Conservation (phyloP, 208 protist species). For the Wallacemonas sp. region DNA sequence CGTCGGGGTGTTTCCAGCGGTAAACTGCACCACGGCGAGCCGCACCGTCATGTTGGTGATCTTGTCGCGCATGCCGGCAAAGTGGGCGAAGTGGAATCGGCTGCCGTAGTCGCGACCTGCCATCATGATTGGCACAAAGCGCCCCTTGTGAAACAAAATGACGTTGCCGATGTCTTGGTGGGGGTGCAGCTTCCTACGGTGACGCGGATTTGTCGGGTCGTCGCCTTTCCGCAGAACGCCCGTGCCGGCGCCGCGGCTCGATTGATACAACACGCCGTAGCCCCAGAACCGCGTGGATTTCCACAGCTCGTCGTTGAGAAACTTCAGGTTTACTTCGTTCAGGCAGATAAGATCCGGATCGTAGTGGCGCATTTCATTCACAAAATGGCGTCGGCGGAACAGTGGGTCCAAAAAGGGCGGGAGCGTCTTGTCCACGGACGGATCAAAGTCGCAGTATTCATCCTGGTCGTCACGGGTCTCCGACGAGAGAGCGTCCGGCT, state of each 20-base stretch:
- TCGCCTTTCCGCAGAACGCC: constrained; percentile 56
- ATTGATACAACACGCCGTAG: constrained; percentile 82
- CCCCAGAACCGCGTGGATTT: constrained; percentile 71
- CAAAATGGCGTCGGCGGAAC: constrained; percentile 60
- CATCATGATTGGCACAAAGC: constrained; percentile 83
- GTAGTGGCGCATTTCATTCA: constrained; percentile 61
- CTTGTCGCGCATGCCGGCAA: constrained; percentile 73
- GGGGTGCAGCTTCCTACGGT: constrained; percentile 50
- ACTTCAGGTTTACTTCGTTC: constrained; percentile 78
- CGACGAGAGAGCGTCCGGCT: not conserved
- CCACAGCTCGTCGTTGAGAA: constrained; percentile 72
- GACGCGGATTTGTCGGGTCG: constrained; percentile 26
- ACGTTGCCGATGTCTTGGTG: constrained; percentile 88
- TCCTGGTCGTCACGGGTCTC: constrained; percentile 16
- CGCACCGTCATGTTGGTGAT: constrained; percentile 83
- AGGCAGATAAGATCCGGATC: constrained; percentile 81
- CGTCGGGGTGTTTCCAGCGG: constrained; percentile 53
- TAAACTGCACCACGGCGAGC: constrained; percentile 75
- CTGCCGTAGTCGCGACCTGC: constrained; percentile 60
- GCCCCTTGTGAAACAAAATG: constrained; percentile 83
- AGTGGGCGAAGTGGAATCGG: constrained; percentile 74
- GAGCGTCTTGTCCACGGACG: constrained; percentile 31
- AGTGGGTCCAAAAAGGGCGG: constrained; percentile 66
- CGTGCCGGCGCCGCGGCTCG: constrained; percentile 68
- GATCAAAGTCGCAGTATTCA: constrained; percentile 59